Base-by-base conservation (phyloP, 148 eudicot species). In the Amaranthus hypochondriacus region DNA sequence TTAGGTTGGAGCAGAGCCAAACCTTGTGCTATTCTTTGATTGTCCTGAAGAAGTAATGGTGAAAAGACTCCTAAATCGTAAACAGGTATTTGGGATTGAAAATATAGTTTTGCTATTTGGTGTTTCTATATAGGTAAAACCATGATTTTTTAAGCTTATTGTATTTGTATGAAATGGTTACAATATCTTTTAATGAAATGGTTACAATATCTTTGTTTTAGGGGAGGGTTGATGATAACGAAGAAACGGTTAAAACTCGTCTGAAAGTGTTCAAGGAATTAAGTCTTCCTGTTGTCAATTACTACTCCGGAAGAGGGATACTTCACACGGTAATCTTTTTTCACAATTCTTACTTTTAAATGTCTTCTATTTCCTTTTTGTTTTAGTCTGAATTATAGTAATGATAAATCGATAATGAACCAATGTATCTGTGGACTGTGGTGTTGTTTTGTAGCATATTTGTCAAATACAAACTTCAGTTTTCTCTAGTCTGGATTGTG, bases 151-250 rank as follows among this genome's bases (percentile, higher is more conserved):
- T 47, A 46, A 61, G 56, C 69, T 51, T 55, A 68, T 71, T 56
- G 49, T 28, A 79, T 74, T 14, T 72, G 60, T 28, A 52, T 76
- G 62, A 56, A 62, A 46, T 76, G 65, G 61, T 21, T 71, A 60
- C 65, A 56, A 18, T 74, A 13, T 81, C 73, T 21, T 77, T n/a
- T n/a, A n/a, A 51, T 76, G 62, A 56, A 62, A 46, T 76, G 65
- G 61, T 21, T 71, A 60, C 65, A 56, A 18, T 74, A 13, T 81
- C 74, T 76, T 65, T 61, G 18, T 66, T 75, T 48, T 55, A 94
- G 95, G 97, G 98, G 70, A 83, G 98, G 74, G 81, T 91, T 81
- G 97, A 93, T 84, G 97, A 93, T 81, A 93, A 91, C 77, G 86
- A 76, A 64, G 91, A 88, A 55, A 93, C 92, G 21, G 75, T 91